phyloP scores from a whole-genome alignment of 2,329 filamentous ascomycete species.

The Phyllosticta citrichinensis region DNA sequence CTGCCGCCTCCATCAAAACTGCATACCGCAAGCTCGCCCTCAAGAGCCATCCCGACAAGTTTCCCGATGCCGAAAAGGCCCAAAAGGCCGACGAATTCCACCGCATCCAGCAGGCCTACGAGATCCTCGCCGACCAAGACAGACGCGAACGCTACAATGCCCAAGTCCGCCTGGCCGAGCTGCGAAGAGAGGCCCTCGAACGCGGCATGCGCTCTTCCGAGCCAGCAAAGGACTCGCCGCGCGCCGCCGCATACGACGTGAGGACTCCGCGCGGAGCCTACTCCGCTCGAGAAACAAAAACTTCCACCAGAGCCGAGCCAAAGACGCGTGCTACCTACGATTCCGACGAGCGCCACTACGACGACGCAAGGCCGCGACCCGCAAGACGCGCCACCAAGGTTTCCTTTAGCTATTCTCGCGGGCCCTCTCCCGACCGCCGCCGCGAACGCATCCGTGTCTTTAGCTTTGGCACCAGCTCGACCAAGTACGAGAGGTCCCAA shows the following conservation, averaged over 20 bases:
- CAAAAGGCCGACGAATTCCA: conserved; percentile 83
- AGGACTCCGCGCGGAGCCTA: conserved; percentile 11
- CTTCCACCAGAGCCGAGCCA: conserved; percentile 14
- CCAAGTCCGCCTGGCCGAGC: conserved; percentile 54
- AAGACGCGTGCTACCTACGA: conserved; percentile 13
- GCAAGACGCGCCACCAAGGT: not conserved
- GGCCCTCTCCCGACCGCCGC: not conserved
- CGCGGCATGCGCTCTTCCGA: conserved; percentile 23
- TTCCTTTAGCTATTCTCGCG: not conserved
- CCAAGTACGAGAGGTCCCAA: conserved; percentile 10
- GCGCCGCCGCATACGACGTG: conserved; percentile 19
- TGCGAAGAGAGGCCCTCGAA: conserved; percentile 46
- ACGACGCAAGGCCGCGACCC: not conserved
- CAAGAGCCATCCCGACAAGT: conserved; percentile 85
- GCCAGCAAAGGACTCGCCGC: conserved; percentile 19
- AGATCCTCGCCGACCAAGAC: conserved; percentile 70
- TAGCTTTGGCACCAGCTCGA: not conserved
- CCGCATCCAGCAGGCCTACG: conserved; percentile 85
- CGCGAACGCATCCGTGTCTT: not conserved
- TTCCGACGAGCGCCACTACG: conserved; percentile 2
- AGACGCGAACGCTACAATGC: conserved; percentile 70
- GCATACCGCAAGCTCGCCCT: conserved; percentile 79
- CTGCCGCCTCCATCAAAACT: conserved; percentile 60
- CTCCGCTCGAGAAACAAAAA: conserved; percentile 15
- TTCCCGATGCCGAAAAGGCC: conserved; percentile 67